A percentile compares a stretch with the other conserved stretches of the same genome.
Evolutionary conservation across 179 eudicot genomes (phyloP).

Genomic region (Nepenthes alata): DNA sequence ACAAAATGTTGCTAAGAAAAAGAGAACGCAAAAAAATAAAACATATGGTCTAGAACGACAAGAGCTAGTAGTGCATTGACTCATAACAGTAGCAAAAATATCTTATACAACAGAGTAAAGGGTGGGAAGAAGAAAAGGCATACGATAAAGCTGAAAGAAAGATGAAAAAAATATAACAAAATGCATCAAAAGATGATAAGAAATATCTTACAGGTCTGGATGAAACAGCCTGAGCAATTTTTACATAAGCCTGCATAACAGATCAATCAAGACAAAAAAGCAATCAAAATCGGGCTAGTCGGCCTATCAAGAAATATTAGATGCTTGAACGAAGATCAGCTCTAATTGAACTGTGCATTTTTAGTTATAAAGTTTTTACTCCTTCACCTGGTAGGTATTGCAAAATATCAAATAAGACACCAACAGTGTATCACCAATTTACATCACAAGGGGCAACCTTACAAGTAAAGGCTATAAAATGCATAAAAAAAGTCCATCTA

Average conservation of each 20-base stretch:
- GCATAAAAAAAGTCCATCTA: too few relatives aligned
- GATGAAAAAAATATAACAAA: neutral
- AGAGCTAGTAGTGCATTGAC: too few relatives aligned
- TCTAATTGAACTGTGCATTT: too few relatives aligned
- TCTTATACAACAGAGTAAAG: neutral
- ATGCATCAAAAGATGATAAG: neutral
- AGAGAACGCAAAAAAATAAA: neutral
- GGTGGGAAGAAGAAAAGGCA: neutral
- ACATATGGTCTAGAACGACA: too few relatives aligned
- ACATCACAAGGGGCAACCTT: too few relatives aligned
- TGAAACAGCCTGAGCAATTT: conserved; percentile 96
- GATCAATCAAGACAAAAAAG: neutral
- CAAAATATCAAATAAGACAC: too few relatives aligned
- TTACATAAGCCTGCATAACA: conserved; percentile 76
- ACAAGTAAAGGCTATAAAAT: too few relatives aligned
- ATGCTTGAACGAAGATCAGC: neutral
- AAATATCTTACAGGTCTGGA: conserved; percentile 75
- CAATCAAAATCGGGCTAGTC: neutral
- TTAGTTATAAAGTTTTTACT: too few relatives aligned
- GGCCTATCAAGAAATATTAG: neutral
- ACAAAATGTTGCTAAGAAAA: neutral
- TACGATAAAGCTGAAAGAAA: too few relatives aligned
- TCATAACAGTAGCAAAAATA: too few relatives aligned
- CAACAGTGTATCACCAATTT: too few relatives aligned
- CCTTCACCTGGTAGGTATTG: too few relatives aligned